phyloP scores from a whole-genome alignment of 2,329 filamentous ascomycete species.

The Monosporascus sp. region DNA sequence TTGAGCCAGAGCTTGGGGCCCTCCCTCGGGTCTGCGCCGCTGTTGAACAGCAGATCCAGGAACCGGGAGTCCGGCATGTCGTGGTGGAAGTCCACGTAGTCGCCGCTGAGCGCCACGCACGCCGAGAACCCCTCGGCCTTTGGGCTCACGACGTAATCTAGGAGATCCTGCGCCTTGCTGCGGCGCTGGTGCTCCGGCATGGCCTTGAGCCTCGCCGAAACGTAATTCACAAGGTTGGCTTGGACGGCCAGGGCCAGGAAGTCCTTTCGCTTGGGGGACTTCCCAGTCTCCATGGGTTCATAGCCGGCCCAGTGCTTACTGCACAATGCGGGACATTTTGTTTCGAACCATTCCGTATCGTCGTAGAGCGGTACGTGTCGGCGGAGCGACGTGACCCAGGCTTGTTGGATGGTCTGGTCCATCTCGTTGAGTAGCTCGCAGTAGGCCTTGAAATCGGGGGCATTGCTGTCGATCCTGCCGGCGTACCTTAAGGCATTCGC shows the following conservation, averaged over 20 bases:
- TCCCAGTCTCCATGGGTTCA: conserved; percentile 28
- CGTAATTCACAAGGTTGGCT: conserved; percentile 23
- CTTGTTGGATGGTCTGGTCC: conserved; percentile 21
- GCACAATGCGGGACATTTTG: conserved; percentile 19
- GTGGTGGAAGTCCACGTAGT: conserved; percentile 28
- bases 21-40: conserved; percentile 19
- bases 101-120: conserved; percentile 25
- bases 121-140: conserved; percentile 27
- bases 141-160: conserved; percentile 23
- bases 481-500: conserved; percentile 26
- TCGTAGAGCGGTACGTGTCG: conserved; percentile 25
- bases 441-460: conserved; percentile 17
- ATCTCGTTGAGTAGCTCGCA: conserved; percentile 24
- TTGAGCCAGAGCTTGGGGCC: conserved; percentile 20
- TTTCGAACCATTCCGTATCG: conserved; percentile 26
- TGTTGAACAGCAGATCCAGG: conserved; percentile 22
- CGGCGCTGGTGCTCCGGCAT: conserved; percentile 11
- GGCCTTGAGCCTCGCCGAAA: conserved; percentile 14
- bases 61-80: conserved; percentile 27
- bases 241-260: conserved; percentile 25
- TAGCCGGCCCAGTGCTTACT: conserved; percentile 25
- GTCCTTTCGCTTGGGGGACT: conserved; percentile 26
- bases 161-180: conserved; percentile 26
- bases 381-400: conserved; percentile 22
- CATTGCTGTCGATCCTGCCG: conserved; percentile 19